Percentiles rank a stretch among this genome's conserved stretches.
Conservation (phyloP, 345 rosid species). For the Eutrema japonicum region DNA sequence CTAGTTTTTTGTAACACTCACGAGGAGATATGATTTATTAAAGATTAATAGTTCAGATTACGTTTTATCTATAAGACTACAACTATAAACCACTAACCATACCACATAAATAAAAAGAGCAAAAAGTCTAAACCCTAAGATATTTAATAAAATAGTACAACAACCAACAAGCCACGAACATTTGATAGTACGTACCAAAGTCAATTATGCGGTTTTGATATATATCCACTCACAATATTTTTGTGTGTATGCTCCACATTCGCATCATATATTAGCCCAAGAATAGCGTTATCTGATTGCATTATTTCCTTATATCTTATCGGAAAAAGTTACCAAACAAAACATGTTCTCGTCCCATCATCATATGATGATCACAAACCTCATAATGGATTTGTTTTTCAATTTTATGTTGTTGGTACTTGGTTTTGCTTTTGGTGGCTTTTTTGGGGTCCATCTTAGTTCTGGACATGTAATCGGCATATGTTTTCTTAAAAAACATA, state of each 20-base stretch:
- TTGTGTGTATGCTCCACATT: conserved; percentile 28
- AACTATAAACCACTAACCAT: conserved; percentile 44
- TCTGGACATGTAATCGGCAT: not conserved
- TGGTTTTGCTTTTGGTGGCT: conserved; percentile 16
- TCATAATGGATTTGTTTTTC: conserved; percentile 20
- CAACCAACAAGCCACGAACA: conserved; percentile 43
- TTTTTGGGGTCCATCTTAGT: conserved; percentile 1
- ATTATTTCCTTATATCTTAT: conserved; percentile 7
- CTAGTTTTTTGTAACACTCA: conserved; percentile 22
- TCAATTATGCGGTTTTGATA: conserved; percentile 41
- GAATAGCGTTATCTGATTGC: conserved; percentile 6
- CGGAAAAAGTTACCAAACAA: conserved; percentile 34
- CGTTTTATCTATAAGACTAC: conserved; percentile 6
- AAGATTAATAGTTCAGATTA: conserved; percentile 10
- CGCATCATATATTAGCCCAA: conserved; percentile 28
- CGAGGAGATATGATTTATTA: conserved; percentile 19
- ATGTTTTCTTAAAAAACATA: not conserved
- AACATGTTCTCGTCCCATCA: conserved; percentile 42
- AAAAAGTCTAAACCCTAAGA: conserved; percentile 26
- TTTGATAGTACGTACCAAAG: conserved; percentile 38
- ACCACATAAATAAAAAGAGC: conserved; percentile 7
- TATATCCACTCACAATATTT: conserved; percentile 27
- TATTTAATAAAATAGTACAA: conserved; percentile 30
- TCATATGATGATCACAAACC: conserved; percentile 30
- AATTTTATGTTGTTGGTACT: not conserved